Evolutionary conservation across 2,329 filamentous ascomycete genomes (phyloP).

Genomic region (Karstenula rhodostoma): DNA sequence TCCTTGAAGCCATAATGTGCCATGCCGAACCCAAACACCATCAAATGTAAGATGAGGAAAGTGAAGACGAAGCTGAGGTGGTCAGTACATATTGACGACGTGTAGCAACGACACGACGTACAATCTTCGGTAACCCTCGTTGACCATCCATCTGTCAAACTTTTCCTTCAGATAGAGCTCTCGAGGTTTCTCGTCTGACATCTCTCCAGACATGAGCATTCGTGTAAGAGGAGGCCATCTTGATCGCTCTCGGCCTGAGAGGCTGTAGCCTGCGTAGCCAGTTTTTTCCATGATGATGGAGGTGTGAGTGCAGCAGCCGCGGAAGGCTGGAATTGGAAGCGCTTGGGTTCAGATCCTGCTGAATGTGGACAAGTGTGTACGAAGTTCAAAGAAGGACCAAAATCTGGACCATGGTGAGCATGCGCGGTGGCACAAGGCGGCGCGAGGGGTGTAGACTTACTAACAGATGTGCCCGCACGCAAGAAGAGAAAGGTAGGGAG

Average conservation of each 20-base stretch:
- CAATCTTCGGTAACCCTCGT: constrained; percentile 83
- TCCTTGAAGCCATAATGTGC: constrained; percentile 81
- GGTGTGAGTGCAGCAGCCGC: constrained; percentile 18
- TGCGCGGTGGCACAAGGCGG: constrained; percentile 15
- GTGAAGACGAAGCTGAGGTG: constrained; percentile 74
- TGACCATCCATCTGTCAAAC: constrained; percentile 88
- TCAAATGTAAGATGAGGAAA: constrained; percentile 75
- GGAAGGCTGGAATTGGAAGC: constrained; percentile 32
- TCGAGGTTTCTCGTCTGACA: constrained; percentile 76
- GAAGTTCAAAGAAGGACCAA: constrained; percentile 40
- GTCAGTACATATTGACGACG: constrained; percentile 34
- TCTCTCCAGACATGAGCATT: constrained; percentile 83
- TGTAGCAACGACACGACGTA: constrained; percentile 55
- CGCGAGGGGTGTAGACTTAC: constrained; percentile 33
- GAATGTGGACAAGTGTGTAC: constrained; percentile 41
- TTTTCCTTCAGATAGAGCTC: constrained; percentile 73
- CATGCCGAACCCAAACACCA: constrained; percentile 82
- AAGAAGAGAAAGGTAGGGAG: constrained; percentile 43
- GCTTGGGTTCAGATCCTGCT: constrained; percentile 52
- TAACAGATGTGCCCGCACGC: constrained; percentile 49
- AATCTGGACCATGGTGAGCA: constrained; percentile 38
- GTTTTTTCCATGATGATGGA: constrained; percentile 34
- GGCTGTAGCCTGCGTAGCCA: constrained; percentile 38
- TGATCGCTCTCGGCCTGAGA: constrained; percentile 67
- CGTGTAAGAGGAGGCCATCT: constrained; percentile 84